Evolutionary conservation across 2,329 filamentous ascomycete species (phyloP).

Genomic region (Calonectria multiphialidica): DNA sequence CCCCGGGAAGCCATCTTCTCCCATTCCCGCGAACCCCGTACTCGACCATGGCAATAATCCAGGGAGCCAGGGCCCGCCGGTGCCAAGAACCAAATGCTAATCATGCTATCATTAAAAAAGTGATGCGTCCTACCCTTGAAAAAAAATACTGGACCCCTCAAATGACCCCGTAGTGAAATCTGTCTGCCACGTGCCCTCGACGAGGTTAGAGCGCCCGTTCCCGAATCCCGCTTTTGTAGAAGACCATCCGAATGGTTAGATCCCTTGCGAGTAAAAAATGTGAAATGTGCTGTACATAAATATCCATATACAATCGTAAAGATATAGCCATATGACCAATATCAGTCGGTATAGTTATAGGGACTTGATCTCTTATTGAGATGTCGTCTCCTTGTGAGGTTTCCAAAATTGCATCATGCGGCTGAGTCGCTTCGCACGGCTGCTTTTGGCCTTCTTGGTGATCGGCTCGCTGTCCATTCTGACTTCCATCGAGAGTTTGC

Average conservation of each 20-base stretch:
- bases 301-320: conserved; percentile 53
- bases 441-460: conserved; percentile 65
- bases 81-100: conserved; percentile 50
- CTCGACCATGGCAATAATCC: conserved; percentile 32
- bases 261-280: conserved; percentile 24
- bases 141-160: conserved; percentile 31
- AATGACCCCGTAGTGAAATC: conserved; percentile 28
- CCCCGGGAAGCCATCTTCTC: conserved; percentile 19
- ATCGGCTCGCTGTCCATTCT: conserved; percentile 67
- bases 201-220: conserved; percentile 3
- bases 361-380: conserved; percentile 36
- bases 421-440: conserved; percentile 78
- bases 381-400: conserved; percentile 59
- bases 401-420: conserved; percentile 87
- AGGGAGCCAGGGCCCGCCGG: conserved; percentile 40
- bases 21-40: conserved; percentile 21
- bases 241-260: conserved; percentile 13
- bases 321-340: conserved; percentile 34
- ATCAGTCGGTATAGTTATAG: conserved; percentile 21
- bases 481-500: conserved; percentile 80
- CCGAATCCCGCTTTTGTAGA: conserved; percentile 15
- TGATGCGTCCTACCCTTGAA: conserved; percentile 40
- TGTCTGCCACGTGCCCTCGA: conserved; percentile 21
- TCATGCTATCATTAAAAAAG: conserved; percentile 55
- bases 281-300: conserved; percentile 51